Evolutionary conservation across 495 filamentous ascomycete species (phyloP).

Genomic region (Amorphotheca resinae): DNA sequence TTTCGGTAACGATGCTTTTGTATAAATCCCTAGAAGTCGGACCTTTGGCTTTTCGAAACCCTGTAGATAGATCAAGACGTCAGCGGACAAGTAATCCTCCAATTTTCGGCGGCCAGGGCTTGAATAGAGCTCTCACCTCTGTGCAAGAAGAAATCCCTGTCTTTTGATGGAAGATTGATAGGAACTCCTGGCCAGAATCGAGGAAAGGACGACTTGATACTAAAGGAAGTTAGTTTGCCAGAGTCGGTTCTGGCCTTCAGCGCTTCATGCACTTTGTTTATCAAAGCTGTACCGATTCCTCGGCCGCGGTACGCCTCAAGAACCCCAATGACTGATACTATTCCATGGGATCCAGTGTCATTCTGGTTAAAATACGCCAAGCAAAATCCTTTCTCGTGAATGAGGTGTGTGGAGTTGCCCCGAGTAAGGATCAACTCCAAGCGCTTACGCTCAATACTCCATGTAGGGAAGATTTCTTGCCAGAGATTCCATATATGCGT

Average conservation of each 20-base stretch:
- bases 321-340: constrained; percentile 27
- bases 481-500: constrained; percentile 25
- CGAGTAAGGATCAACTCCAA: constrained; percentile 23
- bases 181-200: constrained; percentile 38
- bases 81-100: not conserved
- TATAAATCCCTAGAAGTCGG: constrained; percentile 30
- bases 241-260: constrained; percentile 19
- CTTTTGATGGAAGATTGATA: constrained; percentile 24
- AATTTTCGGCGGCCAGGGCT: not conserved
- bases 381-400: constrained; percentile 35
- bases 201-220: constrained; percentile 33
- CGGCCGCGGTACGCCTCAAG: constrained; percentile 25
- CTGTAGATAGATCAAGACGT: constrained; percentile 1
- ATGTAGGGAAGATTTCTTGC: constrained; percentile 31
- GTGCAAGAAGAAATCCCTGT: constrained; percentile 33
- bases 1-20: constrained; percentile 28
- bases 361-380: constrained; percentile 24
- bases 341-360: constrained; percentile 12
- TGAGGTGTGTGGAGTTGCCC: constrained; percentile 24
- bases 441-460: constrained; percentile 22
- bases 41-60: constrained; percentile 10
- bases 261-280: constrained; percentile 23
- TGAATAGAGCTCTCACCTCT: constrained; percentile 26
- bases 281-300: constrained; percentile 32
- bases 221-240: constrained; percentile 19